Evolutionary conservation across 2,329 filamentous ascomycete genomes (phyloP), one percentile per base, ranked within the genome.

Genomic region (Epicoccum sorghinum): DNA sequence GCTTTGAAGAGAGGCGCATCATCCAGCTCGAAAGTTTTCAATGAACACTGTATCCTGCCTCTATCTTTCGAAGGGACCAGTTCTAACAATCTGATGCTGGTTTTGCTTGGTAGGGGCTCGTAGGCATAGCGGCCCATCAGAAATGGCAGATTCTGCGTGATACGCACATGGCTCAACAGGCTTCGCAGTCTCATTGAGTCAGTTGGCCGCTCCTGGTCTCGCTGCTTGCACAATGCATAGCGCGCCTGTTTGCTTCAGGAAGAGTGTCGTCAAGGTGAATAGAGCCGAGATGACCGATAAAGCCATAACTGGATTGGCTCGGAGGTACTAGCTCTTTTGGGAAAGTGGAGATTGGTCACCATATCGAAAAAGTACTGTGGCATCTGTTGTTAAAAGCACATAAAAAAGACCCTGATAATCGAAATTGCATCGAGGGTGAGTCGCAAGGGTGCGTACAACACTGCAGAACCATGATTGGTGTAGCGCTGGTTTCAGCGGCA

Each of bases 51-150:
- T 7, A 68, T 45, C 22, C 29, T 36, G 7, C 30, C 52, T 13
- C 47, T 55, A 10, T 61, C 56, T 24, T 46, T 23, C 7, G 49
- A 59, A 24, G 62, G 61, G 8, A 55, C 24, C 29, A 70, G 22
- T 41, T 65, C 61, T 12, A 67, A 52, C 5, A 68, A 53, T 6
- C 63, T 62, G 29, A 70, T 65, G 33, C 45, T 62, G 6, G 55
- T 61, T n/a, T 57, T 37, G 3, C 60, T 59, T 7, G 65, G 62
- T 27, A 69, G 47, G 22, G 59, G 55, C 9, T 55, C 44, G 45
- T 67, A 68, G 43, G 52, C 45, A 44, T 67, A 67, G 24, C 42
- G 47, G 40, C 56, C 48, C 13, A 62, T 45, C 42, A 59, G 48
- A 33, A 60, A 59, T 8, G 53, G 53, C 22, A 66, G 38, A 33